These are phyloP conservation scores for Suhomyces bolitotheri DNA, from an alignment of 1,139 yeast species.

Conservation along the genomic window DNA sequence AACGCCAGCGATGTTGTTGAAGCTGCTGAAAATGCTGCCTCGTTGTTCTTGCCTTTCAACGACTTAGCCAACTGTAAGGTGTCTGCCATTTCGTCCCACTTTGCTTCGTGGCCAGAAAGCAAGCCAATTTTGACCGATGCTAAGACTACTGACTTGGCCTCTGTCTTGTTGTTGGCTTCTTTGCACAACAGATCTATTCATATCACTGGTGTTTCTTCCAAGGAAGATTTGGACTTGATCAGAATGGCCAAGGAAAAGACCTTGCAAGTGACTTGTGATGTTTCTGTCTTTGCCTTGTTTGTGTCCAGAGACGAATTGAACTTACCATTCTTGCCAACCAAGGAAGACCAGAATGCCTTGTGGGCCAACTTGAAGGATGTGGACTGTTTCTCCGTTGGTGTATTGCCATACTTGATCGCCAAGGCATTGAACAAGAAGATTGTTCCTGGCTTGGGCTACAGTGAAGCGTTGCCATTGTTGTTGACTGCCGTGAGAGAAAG, in stretches of 20 bases:
- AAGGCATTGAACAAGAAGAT: conserved; percentile 59
- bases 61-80: conserved; percentile 71
- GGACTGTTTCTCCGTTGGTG: conserved; percentile 89
- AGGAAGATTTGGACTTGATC: conserved; percentile 81
- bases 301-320: conserved; percentile 69
- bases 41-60: conserved; percentile 79
- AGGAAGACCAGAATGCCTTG: conserved; percentile 75
- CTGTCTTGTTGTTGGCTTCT: conserved; percentile 85
- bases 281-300: conserved; percentile 77
- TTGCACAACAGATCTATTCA: conserved; percentile 85
- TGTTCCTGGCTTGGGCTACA: conserved; percentile 72
- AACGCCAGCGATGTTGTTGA: conserved; percentile 65
- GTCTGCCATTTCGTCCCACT: conserved; percentile 74
- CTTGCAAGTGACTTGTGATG: conserved; percentile 87
- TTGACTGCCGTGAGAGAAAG: conserved; percentile 78
- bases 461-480: conserved; percentile 80
- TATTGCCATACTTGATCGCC: conserved; percentile 73
- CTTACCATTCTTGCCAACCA: conserved; percentile 72
- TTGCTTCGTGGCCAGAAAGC: conserved; percentile 77
- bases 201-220: conserved; percentile 79
- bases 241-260: conserved; percentile 83
- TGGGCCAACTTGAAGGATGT: conserved; percentile 74
- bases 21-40: conserved; percentile 69
- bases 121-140: conserved; percentile 95
- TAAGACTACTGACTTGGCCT: conserved; percentile 85